phyloP scores from a whole-genome alignment of 768 basidiomycete species.

The Crassisporium funariophilum region DNA sequence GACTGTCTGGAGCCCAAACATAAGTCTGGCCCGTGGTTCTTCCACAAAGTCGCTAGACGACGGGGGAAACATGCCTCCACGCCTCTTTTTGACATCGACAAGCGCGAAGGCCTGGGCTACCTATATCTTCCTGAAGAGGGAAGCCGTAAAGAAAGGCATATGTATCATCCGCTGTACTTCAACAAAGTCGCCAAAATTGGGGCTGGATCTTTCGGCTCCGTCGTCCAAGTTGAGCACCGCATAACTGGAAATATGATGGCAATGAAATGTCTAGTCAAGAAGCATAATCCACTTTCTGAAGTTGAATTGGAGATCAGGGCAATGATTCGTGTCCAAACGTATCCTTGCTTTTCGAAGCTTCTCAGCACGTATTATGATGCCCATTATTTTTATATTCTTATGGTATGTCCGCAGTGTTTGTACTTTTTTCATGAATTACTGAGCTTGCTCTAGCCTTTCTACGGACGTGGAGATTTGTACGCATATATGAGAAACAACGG shows the following conservation, averaged over 20 bases:
- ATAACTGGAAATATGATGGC: conserved; percentile 22
- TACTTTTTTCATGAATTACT: neutral
- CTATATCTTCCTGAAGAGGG: conserved; percentile 17
- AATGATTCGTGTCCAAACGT: conserved; percentile 13
- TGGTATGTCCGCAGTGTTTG: conserved; percentile 10
- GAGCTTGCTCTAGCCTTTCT: conserved; percentile 15
- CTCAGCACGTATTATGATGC: conserved; percentile 17
- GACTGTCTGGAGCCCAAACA: too few relatives aligned
- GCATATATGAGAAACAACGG: conserved; percentile 15
- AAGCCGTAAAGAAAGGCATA: conserved; percentile 4
- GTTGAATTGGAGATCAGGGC: conserved; percentile 18
- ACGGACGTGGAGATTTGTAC: conserved; percentile 18
- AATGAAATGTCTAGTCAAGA: conserved; percentile 12
- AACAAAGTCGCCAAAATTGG: conserved; percentile 14
- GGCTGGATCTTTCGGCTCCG: conserved; percentile 15
- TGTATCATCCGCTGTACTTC: conserved; percentile 16
- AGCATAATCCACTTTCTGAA: conserved; percentile 5
- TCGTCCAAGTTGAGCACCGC: conserved; percentile 15
- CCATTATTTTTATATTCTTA: conserved; percentile 18
- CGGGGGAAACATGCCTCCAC: conserved; percentile 2
- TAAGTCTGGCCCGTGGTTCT: too few relatives aligned
- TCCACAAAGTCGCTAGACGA: too few relatives aligned
- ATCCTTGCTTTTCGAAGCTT: conserved; percentile 16
- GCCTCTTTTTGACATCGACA: conserved; percentile 4
- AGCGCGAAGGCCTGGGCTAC: neutral